Evolutionary conservation across 2,329 filamentous ascomycete genomes (phyloP).

Genomic region (Talaromyces sp.): DNA sequence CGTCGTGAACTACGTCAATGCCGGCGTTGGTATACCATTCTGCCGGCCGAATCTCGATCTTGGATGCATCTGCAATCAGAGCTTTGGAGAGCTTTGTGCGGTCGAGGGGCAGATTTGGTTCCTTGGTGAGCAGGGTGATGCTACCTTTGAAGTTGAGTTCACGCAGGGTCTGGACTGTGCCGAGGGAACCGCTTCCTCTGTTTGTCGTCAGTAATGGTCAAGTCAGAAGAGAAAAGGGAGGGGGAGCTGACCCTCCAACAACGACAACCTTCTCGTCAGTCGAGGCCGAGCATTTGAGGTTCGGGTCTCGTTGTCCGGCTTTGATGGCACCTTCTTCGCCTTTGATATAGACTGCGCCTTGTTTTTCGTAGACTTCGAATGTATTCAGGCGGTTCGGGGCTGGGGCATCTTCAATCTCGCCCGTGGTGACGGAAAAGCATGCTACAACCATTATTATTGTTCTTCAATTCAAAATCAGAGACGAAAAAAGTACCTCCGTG

Average conservation of each 20-base stretch:
- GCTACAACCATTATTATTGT: conserved; percentile 50
- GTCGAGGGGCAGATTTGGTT: conserved; percentile 85
- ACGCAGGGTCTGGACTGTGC: conserved; percentile 76
- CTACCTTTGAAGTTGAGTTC: conserved; percentile 74
- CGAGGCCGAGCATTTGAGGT: conserved; percentile 64
- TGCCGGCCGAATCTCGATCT: conserved; percentile 71
- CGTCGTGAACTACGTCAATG: conserved; percentile 55
- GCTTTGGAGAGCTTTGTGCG: conserved; percentile 95
- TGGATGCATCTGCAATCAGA: conserved; percentile 73
- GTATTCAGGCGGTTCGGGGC: conserved; percentile 80
- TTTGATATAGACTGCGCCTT: conserved; percentile 79
- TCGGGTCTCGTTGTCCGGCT: conserved; percentile 67
- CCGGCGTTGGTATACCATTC: conserved; percentile 69
- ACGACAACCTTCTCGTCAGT: conserved; percentile 65
- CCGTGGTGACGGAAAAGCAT: conserved; percentile 85
- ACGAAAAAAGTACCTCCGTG: conserved; percentile 69
- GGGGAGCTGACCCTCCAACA: conserved; percentile 63
- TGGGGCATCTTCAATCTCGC: conserved; percentile 92
- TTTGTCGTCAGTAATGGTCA: not conserved
- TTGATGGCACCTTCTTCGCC: conserved; percentile 78
- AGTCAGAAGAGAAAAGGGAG: not conserved
- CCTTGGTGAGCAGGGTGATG: conserved; percentile 78
- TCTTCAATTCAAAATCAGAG: not conserved
- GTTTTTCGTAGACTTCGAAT: conserved; percentile 76
- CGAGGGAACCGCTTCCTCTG: conserved; percentile 77